Conservation (phyloP, 305 asterid genomes). For the Solanum aculeatissimum region DNA sequence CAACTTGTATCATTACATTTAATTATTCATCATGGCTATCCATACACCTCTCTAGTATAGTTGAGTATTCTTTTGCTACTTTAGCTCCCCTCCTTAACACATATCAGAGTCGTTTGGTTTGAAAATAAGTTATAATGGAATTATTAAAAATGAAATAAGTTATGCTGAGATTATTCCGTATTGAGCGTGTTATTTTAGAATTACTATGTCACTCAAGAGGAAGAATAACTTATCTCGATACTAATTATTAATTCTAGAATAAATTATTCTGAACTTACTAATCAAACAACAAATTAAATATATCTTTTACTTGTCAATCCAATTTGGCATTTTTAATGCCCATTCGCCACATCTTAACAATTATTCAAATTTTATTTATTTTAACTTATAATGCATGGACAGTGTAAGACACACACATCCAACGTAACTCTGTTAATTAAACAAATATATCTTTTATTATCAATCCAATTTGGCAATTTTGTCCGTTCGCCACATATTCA, state of each 20-base stretch:
- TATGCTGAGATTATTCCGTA: too few species aligned
- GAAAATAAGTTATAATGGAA: too few species aligned
- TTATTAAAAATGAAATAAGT: too few species aligned
- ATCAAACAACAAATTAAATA: too few species aligned
- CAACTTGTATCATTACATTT: background rate
- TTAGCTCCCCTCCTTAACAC: too few species aligned
- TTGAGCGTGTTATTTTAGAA: too few species aligned
- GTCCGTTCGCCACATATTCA: conserved; percentile 2
- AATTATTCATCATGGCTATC: background rate
- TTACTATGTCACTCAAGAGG: too few species aligned
- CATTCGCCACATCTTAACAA: background rate
- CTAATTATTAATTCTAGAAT: too few species aligned
- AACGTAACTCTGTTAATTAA: background rate
- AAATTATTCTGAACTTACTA: too few species aligned
- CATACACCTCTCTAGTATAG: background rate
- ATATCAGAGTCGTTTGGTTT: too few species aligned
- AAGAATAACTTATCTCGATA: too few species aligned
- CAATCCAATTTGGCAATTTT: background rate
- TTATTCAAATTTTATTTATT: background rate
- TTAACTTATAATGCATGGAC: background rate
- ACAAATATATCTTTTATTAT: background rate
- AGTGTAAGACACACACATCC: background rate
- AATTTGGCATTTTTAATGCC: background rate
- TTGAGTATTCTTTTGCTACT: background rate
- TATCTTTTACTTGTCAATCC: background rate